Conservation (phyloP, 768 basidiomycete species). For the Inosperma sp. region DNA sequence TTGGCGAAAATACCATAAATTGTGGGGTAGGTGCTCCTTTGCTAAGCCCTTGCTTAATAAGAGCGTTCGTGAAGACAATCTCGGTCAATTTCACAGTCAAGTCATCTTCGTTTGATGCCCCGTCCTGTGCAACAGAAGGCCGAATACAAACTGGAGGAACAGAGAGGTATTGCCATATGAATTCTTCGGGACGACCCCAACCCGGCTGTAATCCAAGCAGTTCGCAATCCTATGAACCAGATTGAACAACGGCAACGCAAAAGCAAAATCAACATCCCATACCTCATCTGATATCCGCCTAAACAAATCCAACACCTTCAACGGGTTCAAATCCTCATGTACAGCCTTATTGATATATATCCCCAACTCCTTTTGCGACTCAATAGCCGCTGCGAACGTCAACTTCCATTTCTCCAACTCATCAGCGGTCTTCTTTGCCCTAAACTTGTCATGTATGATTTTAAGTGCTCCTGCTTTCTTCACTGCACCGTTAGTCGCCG, state of each 20-base stretch:
- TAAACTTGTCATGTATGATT: conserved; percentile 96
- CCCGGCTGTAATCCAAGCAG: conserved; percentile 85
- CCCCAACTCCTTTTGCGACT: conserved; percentile 81
- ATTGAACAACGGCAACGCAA: not conserved
- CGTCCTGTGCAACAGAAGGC: conserved; percentile 95
- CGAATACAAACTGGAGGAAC: conserved; percentile 98
- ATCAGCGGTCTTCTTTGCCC: conserved; percentile 87
- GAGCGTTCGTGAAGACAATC: conserved; percentile 90
- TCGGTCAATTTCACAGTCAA: conserved; percentile 96
- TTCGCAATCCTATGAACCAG: conserved; percentile 74
- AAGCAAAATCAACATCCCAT: conserved; percentile 9
- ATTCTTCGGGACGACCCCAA: conserved; percentile 91
- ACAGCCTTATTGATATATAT: conserved; percentile 83
- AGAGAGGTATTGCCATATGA: conserved; percentile 98
- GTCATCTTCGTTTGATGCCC: conserved; percentile 98
- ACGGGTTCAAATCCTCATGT: conserved; percentile 89
- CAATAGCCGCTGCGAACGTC: conserved; percentile 76
- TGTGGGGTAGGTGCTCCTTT: conserved; percentile 86
- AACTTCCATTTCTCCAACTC: conserved; percentile 86
- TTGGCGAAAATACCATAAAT: conserved; percentile 63
- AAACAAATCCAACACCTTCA: conserved; percentile 92
- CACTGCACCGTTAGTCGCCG: conserved; percentile 89
- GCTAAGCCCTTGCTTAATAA: conserved; percentile 84
- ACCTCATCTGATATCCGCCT: conserved; percentile 90
- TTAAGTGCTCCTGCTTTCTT: conserved; percentile 94